Conservation (phyloP, 176 grass and related monocot species). For the Raddia distichophylla region DNA sequence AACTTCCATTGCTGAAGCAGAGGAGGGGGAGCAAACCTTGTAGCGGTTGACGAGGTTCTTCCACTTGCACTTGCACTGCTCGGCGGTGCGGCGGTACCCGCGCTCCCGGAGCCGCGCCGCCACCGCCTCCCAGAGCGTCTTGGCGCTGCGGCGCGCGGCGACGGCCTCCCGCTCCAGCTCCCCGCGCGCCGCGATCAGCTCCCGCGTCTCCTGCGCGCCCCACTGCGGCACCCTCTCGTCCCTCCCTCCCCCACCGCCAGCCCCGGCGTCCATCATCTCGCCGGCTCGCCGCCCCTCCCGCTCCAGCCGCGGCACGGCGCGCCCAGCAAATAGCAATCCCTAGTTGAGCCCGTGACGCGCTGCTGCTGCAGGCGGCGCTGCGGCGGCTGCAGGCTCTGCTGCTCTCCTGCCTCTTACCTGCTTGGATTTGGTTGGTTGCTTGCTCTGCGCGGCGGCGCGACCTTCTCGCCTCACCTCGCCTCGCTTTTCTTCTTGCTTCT, state of each 20-base stretch:
- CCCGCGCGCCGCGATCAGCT: constrained; percentile 67
- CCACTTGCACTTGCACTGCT: constrained; percentile 99
- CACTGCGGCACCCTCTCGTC: constrained; percentile 80
- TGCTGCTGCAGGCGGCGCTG: background rate
- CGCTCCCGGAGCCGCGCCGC: constrained; percentile 53
- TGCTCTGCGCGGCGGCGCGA: constrained; percentile 29
- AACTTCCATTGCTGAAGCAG: background rate
- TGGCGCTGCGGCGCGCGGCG: constrained; percentile 57
- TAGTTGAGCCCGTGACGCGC: background rate
- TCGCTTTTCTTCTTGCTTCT: constrained; percentile 45
- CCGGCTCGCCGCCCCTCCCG: constrained; percentile 44
- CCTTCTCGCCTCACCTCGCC: constrained; percentile 25
- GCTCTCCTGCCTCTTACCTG: constrained; percentile 26
- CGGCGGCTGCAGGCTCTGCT: constrained; percentile 3
- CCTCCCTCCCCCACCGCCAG: constrained; percentile 24
- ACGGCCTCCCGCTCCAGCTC: constrained; percentile 67
- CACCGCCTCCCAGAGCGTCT: constrained; percentile 82
- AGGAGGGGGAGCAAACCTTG: constrained; percentile 50
- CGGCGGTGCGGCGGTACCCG: constrained; percentile 72
- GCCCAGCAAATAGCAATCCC: constrained; percentile 18
- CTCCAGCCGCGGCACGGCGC: background rate
- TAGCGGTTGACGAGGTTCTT: constrained; percentile 94
- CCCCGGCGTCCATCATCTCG: constrained; percentile 44
- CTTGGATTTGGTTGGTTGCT: constrained; percentile 42
- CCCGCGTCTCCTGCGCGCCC: constrained; percentile 80